These are phyloP conservation scores for Globisporangium canariense DNA, from an alignment of 352 stramenopile genomes.

Conservation along the genomic window DNA sequence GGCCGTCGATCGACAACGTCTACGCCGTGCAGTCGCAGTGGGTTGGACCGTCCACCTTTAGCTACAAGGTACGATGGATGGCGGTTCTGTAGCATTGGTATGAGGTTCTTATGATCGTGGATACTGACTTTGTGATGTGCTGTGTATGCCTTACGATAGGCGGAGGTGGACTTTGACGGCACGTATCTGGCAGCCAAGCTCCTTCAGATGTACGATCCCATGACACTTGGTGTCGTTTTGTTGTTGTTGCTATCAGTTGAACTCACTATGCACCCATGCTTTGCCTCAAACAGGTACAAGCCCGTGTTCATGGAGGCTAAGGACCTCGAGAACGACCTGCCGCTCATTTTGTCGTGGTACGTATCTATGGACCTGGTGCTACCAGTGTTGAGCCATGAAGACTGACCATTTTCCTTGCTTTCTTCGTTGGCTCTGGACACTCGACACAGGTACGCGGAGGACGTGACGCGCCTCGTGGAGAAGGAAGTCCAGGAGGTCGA, in stretches of 20 bases:
- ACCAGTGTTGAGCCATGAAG: neutral
- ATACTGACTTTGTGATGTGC: neutral
- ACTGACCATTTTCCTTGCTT: neutral
- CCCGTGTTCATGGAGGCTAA: constrained; percentile 91
- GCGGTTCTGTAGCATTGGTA: too few relatives aligned
- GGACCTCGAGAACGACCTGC: constrained; percentile 90
- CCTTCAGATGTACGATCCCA: constrained; percentile 63
- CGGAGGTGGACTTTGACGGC: constrained; percentile 98
- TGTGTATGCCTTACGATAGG: constrained; percentile 32
- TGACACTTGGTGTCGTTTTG: neutral
- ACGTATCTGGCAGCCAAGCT: constrained; percentile 97
- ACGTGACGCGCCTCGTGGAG: constrained; percentile 95
- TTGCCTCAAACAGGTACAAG: constrained; percentile 69
- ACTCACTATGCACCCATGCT: too few relatives aligned
- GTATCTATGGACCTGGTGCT: too few relatives aligned
- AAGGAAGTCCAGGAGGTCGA: constrained; percentile 96
- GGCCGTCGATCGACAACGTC: constrained; percentile 93
- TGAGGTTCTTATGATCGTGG: neutral
- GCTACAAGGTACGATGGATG: constrained; percentile 89
- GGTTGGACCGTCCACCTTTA: constrained; percentile 97
- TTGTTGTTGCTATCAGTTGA: too few relatives aligned
- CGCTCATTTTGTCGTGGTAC: constrained; percentile 93
- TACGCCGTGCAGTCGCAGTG: constrained; percentile 97
- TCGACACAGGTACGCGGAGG: constrained; percentile 81
- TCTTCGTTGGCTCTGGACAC: neutral